Evolutionary conservation across 768 basidiomycete species (phyloP).

Genomic region (Sarcodon sp.): DNA sequence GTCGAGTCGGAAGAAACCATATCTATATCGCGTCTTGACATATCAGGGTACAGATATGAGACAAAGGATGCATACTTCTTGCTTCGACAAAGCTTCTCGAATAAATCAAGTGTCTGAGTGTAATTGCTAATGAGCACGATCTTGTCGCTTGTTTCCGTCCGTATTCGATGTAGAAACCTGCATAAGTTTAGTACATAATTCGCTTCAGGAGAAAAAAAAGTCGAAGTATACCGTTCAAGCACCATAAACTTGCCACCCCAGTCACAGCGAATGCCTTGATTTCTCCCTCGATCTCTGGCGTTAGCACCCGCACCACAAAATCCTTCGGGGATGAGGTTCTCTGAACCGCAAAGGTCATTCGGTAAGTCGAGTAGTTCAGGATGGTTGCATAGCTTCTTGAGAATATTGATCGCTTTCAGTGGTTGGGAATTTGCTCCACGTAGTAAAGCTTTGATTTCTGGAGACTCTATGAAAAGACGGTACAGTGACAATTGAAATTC

Average conservation of each 20-base stretch:
- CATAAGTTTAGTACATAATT: background rate
- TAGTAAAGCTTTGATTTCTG: slow-evolving; percentile 82
- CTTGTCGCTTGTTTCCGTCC: slow-evolving; percentile 78
- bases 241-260: slow-evolving; percentile 92
- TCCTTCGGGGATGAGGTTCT: slow-evolving; percentile 68
- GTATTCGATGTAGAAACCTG: slow-evolving; percentile 79
- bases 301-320: slow-evolving; percentile 45
- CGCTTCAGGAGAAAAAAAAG: background rate
- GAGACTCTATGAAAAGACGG: slow-evolving; percentile 82
- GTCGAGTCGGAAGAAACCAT: slow-evolving; percentile 85
- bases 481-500: slow-evolving; percentile 79
- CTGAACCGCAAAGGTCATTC: slow-evolving; percentile 71
- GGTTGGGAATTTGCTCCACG: slow-evolving; percentile 85
- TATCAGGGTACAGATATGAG: slow-evolving; percentile 1
- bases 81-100: slow-evolving; percentile 75
- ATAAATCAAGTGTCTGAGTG: slow-evolving; percentile 88
- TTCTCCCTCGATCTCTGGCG: slow-evolving; percentile 28
- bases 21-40: slow-evolving; percentile 32
- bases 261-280: slow-evolving; percentile 51
- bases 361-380: slow-evolving; percentile 84
- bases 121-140: slow-evolving; percentile 96
- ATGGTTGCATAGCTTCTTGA: slow-evolving; percentile 94
- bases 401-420: slow-evolving; percentile 88
- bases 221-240: slow-evolving; percentile 58
- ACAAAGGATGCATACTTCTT: slow-evolving; percentile 48